These are phyloP conservation scores for Baorangia bicolor DNA, from an alignment of 768 basidiomycete genomes.

Conservation along the genomic window DNA sequence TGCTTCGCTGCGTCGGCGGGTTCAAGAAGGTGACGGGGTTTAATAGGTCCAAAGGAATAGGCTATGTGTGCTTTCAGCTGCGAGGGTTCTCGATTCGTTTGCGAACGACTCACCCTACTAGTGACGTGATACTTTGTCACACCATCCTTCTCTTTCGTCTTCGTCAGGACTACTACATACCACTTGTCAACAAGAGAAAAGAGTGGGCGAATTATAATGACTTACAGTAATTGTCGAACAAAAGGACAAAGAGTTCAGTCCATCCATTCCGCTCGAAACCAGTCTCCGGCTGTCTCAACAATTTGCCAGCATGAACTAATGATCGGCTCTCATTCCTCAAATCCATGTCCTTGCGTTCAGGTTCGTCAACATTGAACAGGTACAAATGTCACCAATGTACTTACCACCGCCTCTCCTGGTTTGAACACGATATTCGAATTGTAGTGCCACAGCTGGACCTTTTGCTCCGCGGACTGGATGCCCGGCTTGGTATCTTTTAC, in stretches of 20 bases:
- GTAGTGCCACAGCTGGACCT: constrained; percentile 88
- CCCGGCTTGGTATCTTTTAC: constrained; percentile 88
- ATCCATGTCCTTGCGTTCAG: constrained; percentile 71
- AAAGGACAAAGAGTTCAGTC: constrained; percentile 84
- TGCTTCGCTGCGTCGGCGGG: constrained; percentile 69
- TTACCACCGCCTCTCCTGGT: constrained; percentile 65
- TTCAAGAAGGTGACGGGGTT: constrained; percentile 84
- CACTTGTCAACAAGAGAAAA: constrained; percentile 9
- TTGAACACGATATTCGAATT: constrained; percentile 80
- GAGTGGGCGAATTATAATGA: background rate
- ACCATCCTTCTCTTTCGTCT: constrained; percentile 76
- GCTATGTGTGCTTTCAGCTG: constrained; percentile 44
- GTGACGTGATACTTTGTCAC: constrained; percentile 76
- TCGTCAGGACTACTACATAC: constrained; percentile 80
- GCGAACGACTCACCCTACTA: constrained; percentile 55
- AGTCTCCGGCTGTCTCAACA: constrained; percentile 85
- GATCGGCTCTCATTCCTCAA: constrained; percentile 79
- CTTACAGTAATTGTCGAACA: constrained; percentile 95
- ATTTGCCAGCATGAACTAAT: constrained; percentile 78
- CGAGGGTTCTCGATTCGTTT: background rate
- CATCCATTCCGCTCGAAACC: constrained; percentile 88
- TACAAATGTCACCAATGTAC: constrained; percentile 10
- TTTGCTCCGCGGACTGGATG: constrained; percentile 79
- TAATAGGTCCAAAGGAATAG: constrained; percentile 89
- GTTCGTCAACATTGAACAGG: background rate